A percentile compares a stretch with the other conserved stretches of the same genome.
phyloP scores from a whole-genome alignment of 2,329 filamentous ascomycete genomes.

The Colletotrichum sp. region DNA sequence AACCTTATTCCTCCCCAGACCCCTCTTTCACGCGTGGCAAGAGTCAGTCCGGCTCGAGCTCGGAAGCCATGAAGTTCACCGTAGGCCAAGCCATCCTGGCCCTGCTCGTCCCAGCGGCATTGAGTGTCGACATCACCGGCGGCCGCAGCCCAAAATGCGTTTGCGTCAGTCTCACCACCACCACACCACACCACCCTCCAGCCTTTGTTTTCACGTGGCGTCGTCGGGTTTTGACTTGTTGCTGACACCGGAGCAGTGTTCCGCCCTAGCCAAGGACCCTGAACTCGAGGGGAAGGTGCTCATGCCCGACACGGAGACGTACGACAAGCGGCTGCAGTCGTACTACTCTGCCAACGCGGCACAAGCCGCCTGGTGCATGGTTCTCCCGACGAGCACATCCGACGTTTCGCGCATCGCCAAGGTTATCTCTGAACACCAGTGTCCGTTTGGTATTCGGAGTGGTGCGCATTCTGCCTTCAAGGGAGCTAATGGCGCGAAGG shows the following conservation, averaged over 20 bases:
- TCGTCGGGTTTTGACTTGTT: too few relatives aligned
- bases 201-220: background rate
- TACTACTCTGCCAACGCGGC: constrained; percentile 37
- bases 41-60: background rate
- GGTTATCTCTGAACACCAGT: constrained; percentile 24
- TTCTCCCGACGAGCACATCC: constrained; percentile 7
- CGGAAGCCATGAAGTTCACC: background rate
- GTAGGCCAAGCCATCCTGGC: background rate
- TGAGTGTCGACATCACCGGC: background rate
- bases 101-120: background rate
- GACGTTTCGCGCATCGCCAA: constrained; percentile 24
- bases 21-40: background rate
- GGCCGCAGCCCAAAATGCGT: background rate
- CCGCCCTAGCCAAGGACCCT: constrained; percentile 21
- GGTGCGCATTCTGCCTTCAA: constrained; percentile 30
- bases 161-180: background rate
- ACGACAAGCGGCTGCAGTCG: constrained; percentile 25
- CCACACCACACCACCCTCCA: background rate
- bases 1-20: background rate
- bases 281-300: constrained; percentile 28
- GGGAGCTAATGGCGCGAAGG: constrained; percentile 25
- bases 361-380: constrained; percentile 29
- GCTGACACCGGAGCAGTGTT: constrained; percentile 23
- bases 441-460: constrained; percentile 31
- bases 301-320: constrained; percentile 19